Evolutionary conservation across 2,329 filamentous ascomycete species (phyloP).

Genomic region (Aspergillus puulaauensis): DNA sequence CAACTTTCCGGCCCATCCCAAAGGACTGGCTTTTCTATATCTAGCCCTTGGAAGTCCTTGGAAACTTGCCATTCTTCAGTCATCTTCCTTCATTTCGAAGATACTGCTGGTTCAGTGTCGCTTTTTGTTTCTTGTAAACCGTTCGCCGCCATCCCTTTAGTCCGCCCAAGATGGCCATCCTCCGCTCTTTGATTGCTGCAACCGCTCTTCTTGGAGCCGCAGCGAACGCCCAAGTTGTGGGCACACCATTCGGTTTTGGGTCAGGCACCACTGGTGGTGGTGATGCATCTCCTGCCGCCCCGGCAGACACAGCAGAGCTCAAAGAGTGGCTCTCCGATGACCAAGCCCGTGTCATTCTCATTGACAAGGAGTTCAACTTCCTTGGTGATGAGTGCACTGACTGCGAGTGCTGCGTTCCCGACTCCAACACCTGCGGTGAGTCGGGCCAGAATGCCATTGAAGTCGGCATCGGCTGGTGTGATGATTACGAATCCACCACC

Average conservation of each 20-base stretch:
- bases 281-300: slow-evolving; percentile 52
- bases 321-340: slow-evolving; percentile 57
- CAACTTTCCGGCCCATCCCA: neutral
- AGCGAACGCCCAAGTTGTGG: slow-evolving; percentile 23
- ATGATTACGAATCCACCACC: slow-evolving; percentile 51
- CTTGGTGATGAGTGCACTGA: slow-evolving; percentile 23
- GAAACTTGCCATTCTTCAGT: neutral
- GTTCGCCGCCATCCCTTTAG: neutral
- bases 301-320: slow-evolving; percentile 54
- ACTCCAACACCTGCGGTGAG: slow-evolving; percentile 32
- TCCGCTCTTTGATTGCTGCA: slow-evolving; percentile 18
- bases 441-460: slow-evolving; percentile 57
- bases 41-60: neutral
- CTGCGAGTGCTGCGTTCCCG: slow-evolving; percentile 33
- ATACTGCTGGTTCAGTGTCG: slow-evolving; percentile 13
- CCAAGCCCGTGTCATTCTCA: slow-evolving; percentile 58
- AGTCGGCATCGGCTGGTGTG: slow-evolving; percentile 54
- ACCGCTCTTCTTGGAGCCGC: slow-evolving; percentile 21
- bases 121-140: neutral
- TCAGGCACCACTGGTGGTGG: slow-evolving; percentile 60
- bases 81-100: neutral
- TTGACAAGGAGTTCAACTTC: slow-evolving; percentile 49
- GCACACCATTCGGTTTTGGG: slow-evolving; percentile 46
- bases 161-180: slow-evolving; percentile 17
- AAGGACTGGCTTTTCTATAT: neutral